These are phyloP conservation scores for Clavariopsis aquatica DNA, from an alignment of 495 filamentous ascomycete genomes.

Conservation along the genomic window DNA sequence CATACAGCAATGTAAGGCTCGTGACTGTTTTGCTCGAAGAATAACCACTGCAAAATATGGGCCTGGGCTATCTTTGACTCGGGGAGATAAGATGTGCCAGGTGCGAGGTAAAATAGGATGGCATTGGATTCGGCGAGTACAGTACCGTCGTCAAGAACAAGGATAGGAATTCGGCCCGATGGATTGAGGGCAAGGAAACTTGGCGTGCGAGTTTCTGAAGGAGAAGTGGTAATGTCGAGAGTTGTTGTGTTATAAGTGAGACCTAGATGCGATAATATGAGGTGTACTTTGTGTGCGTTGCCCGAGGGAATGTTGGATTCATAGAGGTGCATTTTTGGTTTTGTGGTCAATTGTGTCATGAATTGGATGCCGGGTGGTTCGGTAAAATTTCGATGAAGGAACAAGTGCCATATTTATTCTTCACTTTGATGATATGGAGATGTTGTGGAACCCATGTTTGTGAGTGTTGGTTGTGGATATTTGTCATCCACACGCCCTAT, in stretches of 20 bases:
- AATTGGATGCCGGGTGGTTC: not conserved
- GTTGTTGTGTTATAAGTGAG: conserved; percentile 13
- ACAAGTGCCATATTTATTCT: not conserved
- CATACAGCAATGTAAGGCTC: conserved; percentile 17
- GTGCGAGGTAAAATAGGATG: conserved; percentile 20
- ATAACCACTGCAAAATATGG: conserved; percentile 17
- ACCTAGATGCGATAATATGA: conserved; percentile 8
- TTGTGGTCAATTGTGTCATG: too few relatives aligned
- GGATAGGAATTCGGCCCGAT: conserved; percentile 14
- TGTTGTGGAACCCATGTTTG: not conserved
- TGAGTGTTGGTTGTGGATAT: not conserved
- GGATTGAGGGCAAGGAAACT: conserved; percentile 17
- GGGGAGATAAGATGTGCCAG: conserved; percentile 6
- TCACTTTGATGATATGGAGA: too few relatives aligned
- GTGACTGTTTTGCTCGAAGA: conserved; percentile 23
- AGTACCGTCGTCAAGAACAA: conserved; percentile 22
- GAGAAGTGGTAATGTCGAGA: conserved; percentile 9
- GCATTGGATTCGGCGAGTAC: conserved; percentile 16
- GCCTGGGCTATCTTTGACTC: not conserved
- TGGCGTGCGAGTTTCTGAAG: conserved; percentile 10
- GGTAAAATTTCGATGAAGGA: too few relatives aligned
- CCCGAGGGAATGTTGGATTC: conserved; percentile 24
- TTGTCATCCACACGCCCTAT: not conserved
- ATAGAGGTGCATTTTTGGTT: conserved; percentile 29
- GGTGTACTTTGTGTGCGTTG: conserved; percentile 22